phyloP scores from a whole-genome alignment of 1,284 basidiomycete genomes.

The Meira nashicola region DNA sequence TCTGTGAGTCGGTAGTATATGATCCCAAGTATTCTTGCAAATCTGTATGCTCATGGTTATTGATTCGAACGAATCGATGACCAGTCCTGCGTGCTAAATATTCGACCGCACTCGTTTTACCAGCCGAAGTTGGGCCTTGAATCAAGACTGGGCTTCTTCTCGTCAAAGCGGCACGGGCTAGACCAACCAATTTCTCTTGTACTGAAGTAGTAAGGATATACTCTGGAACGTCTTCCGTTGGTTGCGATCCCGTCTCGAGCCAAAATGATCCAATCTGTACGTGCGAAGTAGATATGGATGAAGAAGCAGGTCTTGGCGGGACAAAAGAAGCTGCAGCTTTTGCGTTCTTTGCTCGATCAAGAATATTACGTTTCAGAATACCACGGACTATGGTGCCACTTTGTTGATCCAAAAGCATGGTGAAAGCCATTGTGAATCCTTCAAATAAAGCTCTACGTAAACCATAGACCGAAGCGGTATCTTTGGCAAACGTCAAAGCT shows the following conservation, averaged over 20 bases:
- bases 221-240: conserved; percentile 60
- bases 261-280: conserved; percentile 89
- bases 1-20: conserved; percentile 85
- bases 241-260: conserved; percentile 70
- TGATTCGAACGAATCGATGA: conserved; percentile 94
- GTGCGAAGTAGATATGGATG: conserved; percentile 19
- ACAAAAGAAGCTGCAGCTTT: conserved; percentile 33
- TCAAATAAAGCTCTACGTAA: conserved; percentile 82
- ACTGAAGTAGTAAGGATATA: conserved; percentile 96
- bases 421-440: conserved; percentile 95
- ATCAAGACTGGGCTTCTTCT: conserved; percentile 90
- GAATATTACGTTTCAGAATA: conserved; percentile 73
- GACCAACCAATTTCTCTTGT: conserved; percentile 84
- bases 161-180: conserved; percentile 84
- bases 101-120: conserved; percentile 95
- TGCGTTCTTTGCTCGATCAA: conserved; percentile 74
- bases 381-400: conserved; percentile 67
- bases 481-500: conserved; percentile 82
- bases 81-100: conserved; percentile 90
- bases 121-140: conserved; percentile 94
- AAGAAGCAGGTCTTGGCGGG: conserved; percentile 29
- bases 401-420: conserved; percentile 79
- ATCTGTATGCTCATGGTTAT: conserved; percentile 99
- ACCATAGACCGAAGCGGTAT: conserved; percentile 72
- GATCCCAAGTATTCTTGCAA: conserved; percentile 96